These are phyloP conservation scores for Micractinium sp. DNA, from an alignment of 139 green algal genomes.

Conservation along the genomic window DNA sequence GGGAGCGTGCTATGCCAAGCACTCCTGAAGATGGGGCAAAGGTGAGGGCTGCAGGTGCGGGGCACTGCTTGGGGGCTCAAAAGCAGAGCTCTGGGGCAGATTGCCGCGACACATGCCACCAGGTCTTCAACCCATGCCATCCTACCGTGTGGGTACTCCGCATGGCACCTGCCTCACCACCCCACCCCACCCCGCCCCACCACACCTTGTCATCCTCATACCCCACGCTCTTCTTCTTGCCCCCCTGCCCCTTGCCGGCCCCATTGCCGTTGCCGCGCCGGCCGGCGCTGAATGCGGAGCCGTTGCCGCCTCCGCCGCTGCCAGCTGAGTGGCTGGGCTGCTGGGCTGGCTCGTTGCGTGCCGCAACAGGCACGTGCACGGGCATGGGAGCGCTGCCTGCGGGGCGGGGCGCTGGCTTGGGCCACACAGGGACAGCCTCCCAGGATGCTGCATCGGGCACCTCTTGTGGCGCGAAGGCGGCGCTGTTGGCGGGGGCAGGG, in stretches of 20 bases:
- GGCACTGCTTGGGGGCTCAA: too few relatives aligned
- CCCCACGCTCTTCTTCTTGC: constrained; percentile 16
- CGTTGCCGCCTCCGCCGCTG: not conserved
- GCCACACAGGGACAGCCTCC: not conserved
- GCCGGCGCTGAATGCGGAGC: not conserved
- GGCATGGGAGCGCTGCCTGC: not conserved
- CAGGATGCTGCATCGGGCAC: not conserved
- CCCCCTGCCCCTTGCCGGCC: not conserved
- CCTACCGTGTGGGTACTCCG: not conserved
- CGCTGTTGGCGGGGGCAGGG: not conserved
- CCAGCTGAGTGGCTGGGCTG: not conserved
- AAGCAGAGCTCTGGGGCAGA: too few relatives aligned
- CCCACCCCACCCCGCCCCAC: not conserved
- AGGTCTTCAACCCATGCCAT: not conserved
- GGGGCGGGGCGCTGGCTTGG: not conserved
- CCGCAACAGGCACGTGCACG: not conserved
- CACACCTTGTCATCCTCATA: constrained; percentile 23
- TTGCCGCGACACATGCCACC: not conserved
- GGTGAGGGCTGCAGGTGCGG: too few relatives aligned
- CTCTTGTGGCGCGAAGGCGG: not conserved
- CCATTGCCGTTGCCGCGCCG: not conserved
- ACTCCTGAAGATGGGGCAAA: too few relatives aligned
- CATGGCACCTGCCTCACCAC: not conserved
- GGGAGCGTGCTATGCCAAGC: too few relatives aligned
- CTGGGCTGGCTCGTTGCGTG: not conserved